A percentile compares a stretch with the other conserved stretches of the same genome.
Evolutionary conservation across 1,139 yeast genomes (phyloP).

Genomic region (Suhomyces bolitotheri): DNA sequence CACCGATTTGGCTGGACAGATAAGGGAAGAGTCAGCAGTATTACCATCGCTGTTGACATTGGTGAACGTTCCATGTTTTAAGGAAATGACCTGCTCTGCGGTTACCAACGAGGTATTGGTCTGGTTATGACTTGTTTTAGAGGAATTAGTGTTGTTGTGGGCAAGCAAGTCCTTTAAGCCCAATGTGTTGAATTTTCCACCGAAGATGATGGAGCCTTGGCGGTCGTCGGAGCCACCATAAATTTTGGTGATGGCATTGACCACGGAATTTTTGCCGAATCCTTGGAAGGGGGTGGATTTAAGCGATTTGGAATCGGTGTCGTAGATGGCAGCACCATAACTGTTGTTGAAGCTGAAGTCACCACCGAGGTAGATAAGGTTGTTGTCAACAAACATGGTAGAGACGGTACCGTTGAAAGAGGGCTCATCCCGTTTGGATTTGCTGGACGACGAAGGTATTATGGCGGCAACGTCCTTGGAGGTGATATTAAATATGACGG

Average conservation of each 20-base stretch:
- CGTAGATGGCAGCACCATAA: slow-evolving; percentile 67
- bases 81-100: slow-evolving; percentile 68
- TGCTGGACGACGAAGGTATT: slow-evolving; percentile 19
- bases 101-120: slow-evolving; percentile 42
- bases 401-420: slow-evolving; percentile 51
- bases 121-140: slow-evolving; percentile 21
- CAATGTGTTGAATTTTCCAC: slow-evolving; percentile 70
- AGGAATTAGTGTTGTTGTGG: slow-evolving; percentile 31
- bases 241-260: slow-evolving; percentile 65
- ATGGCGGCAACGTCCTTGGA: slow-evolving; percentile 44
- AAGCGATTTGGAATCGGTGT: slow-evolving; percentile 46
- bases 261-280: slow-evolving; percentile 58
- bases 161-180: slow-evolving; percentile 52
- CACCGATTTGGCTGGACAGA: slow-evolving; percentile 57
- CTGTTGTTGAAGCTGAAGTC: slow-evolving; percentile 57
- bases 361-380: slow-evolving; percentile 79
- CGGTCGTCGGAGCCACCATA: slow-evolving; percentile 30
- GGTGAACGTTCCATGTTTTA: slow-evolving; percentile 60
- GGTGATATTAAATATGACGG: slow-evolving; percentile 56
- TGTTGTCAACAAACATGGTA: slow-evolving; percentile 48
- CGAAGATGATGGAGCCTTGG: slow-evolving; percentile 62
- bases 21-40: slow-evolving; percentile 34
- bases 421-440: slow-evolving; percentile 20
- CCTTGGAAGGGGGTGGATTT: slow-evolving; percentile 71
- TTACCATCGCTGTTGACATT: slow-evolving; percentile 52